phyloP scores from a whole-genome alignment of 768 basidiomycete genomes.

The Leccinum barrowsii region DNA sequence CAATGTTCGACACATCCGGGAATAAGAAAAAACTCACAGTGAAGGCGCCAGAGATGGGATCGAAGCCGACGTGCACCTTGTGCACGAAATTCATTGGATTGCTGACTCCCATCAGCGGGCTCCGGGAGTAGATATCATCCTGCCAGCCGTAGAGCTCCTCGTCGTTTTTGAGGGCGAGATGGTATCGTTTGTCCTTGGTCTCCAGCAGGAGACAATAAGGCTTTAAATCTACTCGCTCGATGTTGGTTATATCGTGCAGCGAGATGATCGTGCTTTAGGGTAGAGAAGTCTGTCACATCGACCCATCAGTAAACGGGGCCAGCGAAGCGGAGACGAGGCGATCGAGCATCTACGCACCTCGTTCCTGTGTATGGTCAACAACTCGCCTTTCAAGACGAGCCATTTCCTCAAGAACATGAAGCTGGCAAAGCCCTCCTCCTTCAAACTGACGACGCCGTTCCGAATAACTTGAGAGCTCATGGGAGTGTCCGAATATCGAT shows the following conservation, averaged over 20 bases:
- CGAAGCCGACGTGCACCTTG: slow-evolving; percentile 97
- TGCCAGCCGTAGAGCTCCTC: slow-evolving; percentile 99
- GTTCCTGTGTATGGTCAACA: slow-evolving; percentile 84
- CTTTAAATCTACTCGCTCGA: slow-evolving; percentile 91
- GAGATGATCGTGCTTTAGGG: slow-evolving; percentile 54
- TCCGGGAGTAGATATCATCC: slow-evolving; percentile 91
- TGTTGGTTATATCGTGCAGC: slow-evolving; percentile 76
- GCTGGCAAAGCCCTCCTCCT: slow-evolving; percentile 91
- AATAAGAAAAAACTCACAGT: slow-evolving; percentile 54
- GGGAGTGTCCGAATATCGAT: slow-evolving; percentile 40
- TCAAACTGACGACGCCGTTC: slow-evolving; percentile 75
- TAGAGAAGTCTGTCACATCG: slow-evolving; percentile 42
- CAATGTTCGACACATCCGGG: not conserved
- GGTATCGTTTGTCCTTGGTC: slow-evolving; percentile 78
- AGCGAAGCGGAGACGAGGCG: not conserved
- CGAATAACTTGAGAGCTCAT: slow-evolving; percentile 51
- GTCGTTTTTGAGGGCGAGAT: slow-evolving; percentile 83
- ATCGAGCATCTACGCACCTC: slow-evolving; percentile 57
- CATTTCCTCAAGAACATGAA: slow-evolving; percentile 92
- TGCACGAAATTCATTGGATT: slow-evolving; percentile 98
- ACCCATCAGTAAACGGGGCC: slow-evolving; percentile 1
- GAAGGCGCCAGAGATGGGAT: slow-evolving; percentile 90
- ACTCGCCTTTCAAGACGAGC: slow-evolving; percentile 79
- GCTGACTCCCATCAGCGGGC: slow-evolving; percentile 89
- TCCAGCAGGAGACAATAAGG: slow-evolving; percentile 91